Evolutionary conservation across 2,329 filamentous ascomycete species (phyloP).

Genomic region (Didymella arachidicola): DNA sequence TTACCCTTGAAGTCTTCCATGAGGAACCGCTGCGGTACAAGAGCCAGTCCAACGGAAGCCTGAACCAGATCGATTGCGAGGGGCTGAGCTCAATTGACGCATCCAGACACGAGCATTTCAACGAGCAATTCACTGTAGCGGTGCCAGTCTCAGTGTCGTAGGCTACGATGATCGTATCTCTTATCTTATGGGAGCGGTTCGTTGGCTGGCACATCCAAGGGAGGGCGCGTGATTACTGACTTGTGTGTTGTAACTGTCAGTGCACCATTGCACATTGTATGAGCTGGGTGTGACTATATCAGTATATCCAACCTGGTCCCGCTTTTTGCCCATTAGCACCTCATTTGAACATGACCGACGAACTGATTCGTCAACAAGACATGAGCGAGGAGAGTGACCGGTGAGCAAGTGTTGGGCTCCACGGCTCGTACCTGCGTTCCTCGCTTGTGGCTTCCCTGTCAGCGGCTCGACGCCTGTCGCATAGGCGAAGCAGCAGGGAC

Average conservation of each 20-base stretch:
- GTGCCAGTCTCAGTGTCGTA: slow-evolving; percentile 2
- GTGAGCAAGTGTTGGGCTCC: slow-evolving; percentile 1
- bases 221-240: not conserved
- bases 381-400: not conserved
- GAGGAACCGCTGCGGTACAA: not conserved
- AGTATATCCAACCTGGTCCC: not conserved
- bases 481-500: not conserved
- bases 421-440: slow-evolving; percentile 1
- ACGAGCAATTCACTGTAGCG: not conserved
- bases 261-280: not conserved
- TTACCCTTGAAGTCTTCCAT: not conserved
- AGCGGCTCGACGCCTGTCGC: not conserved
- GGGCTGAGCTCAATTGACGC: not conserved
- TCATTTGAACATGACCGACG: not conserved
- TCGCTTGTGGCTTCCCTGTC: not conserved
- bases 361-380: not conserved
- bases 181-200: not conserved
- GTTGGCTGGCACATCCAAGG: not conserved
- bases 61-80: not conserved
- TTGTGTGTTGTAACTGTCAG: too few relatives aligned
- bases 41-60: not conserved
- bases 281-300: not conserved
- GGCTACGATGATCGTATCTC: not conserved
- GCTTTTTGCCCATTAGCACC: not conserved
- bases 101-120: not conserved